Base-by-base conservation (phyloP, 2,329 filamentous ascomycete genomes). In the Ceratocystis eucalypticola region DNA sequence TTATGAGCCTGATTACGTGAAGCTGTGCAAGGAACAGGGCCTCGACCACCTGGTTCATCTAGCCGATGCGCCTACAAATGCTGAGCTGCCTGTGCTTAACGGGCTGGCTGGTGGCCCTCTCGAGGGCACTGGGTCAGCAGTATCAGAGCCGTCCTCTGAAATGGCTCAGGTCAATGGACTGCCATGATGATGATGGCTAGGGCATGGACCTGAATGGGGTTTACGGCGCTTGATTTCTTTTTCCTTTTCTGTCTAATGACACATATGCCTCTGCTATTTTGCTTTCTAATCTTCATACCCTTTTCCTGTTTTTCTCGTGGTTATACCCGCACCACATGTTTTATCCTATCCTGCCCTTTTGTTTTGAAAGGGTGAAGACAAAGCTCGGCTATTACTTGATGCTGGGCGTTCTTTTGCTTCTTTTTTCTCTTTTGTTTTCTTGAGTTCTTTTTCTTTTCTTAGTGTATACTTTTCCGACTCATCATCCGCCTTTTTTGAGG, bases 1-100 rank as follows among this genome's bases (percentile, higher is more conserved):
- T 5, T 77, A 81, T 57, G 84, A 86, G 63, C 80, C 83, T 2
- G 82, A 85, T 37, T 86, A 84, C 69, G 75, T 75, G 30, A 77
- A 77, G 41, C 73, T 85, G 20, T 84, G 81, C 71, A 74, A 78
- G 65, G 80, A 84, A 68, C 83, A 86, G 72, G 81, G 81, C n/a
- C 76, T 85, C 5, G 75, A 76, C 12, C 78, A 86, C 73, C 76
- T 85, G 62, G 66, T 84, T 67, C 75, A 76, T 37, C 50, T 66
- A 12, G 65, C 65, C 3, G 48, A 48, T 17, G 33, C 5, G 12
- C 44, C 44, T 6, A 15, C 28, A 8, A 53, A 50, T 25, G 53
- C 20, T 5, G 63, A 57, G 30, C 48, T 65, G 44, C 48, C 63
- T 30, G 55, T 55, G 10, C 30, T 44, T 3, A 48, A 65, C 17